These are phyloP conservation scores for Pyrenophora graminea DNA, from an alignment of 2,329 filamentous ascomycete species.

Conservation along the genomic window DNA sequence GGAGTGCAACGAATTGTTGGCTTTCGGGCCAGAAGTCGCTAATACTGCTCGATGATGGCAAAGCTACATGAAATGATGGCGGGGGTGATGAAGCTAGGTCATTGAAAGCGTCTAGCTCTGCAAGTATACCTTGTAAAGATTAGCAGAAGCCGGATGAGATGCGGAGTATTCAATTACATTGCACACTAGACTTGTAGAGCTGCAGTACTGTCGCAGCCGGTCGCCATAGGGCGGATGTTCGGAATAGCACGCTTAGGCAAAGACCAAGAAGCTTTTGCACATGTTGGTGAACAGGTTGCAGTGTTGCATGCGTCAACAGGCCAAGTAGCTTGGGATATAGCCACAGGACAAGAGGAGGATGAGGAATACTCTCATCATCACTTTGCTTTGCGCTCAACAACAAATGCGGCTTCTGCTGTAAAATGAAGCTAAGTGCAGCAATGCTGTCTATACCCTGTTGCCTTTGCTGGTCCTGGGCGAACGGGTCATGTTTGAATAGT, in stretches of 20 bases:
- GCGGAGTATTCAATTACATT: slow-evolving; percentile 39
- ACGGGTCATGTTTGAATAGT: slow-evolving; percentile 69
- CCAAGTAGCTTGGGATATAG: slow-evolving; percentile 58
- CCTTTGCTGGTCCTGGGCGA: slow-evolving; percentile 62
- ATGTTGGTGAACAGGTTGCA: slow-evolving; percentile 48
- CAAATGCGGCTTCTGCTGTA: slow-evolving; percentile 75
- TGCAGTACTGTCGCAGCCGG: slow-evolving; percentile 39
- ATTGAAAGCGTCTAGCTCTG: slow-evolving; percentile 46
- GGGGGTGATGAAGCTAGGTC: slow-evolving; percentile 12
- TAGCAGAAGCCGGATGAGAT: slow-evolving; percentile 4
- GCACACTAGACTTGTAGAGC: slow-evolving; percentile 48
- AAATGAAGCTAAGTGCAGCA: slow-evolving; percentile 73
- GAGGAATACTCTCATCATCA: slow-evolving; percentile 38
- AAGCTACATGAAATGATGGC: slow-evolving; percentile 30
- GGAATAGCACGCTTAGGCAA: slow-evolving; percentile 43
- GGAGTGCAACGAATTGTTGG: slow-evolving; percentile 48
- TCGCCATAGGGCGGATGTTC: slow-evolving; percentile 43
- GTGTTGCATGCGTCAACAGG: slow-evolving; percentile 50
- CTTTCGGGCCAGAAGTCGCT: slow-evolving; percentile 46
- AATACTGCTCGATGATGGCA: slow-evolving; percentile 49
- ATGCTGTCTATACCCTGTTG: slow-evolving; percentile 72
- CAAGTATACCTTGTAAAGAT: slow-evolving; percentile 50
- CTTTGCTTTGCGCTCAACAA: slow-evolving; percentile 50
- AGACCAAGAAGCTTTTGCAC: slow-evolving; percentile 43
- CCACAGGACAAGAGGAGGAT: slow-evolving; percentile 58